Percentiles rank a stretch among this genome's conserved stretches.
phyloP scores from a whole-genome alignment of 2,329 filamentous ascomycete species.

The Didymella pomorum region DNA sequence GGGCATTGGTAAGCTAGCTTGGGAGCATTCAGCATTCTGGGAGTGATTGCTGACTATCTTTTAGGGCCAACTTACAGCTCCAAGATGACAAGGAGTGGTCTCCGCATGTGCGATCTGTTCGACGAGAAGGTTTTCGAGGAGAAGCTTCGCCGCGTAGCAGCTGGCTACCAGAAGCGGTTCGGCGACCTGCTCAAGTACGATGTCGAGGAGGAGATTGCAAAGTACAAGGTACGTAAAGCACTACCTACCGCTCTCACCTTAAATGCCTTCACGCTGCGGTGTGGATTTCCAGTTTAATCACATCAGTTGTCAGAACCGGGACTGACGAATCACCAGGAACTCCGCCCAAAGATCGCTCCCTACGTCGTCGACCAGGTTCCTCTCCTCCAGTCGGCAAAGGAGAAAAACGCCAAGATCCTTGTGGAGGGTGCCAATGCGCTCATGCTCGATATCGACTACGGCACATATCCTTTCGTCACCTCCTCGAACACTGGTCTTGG shows the following conservation, averaged over 20 bases:
- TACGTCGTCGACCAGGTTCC: conserved; percentile 73
- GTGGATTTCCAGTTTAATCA: background rate
- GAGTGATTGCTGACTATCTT: conserved; percentile 8
- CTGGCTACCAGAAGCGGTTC: conserved; percentile 72
- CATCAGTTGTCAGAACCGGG: background rate
- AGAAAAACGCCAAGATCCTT: conserved; percentile 66
- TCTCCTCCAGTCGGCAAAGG: conserved; percentile 69
- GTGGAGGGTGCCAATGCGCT: conserved; percentile 74
- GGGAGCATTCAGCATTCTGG: background rate
- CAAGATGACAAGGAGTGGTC: conserved; percentile 71
- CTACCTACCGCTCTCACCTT: background rate
- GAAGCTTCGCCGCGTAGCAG: conserved; percentile 68
- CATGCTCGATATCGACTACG: conserved; percentile 69
- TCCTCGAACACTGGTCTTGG: conserved; percentile 67
- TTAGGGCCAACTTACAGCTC: conserved; percentile 65
- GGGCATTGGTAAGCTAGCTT: conserved; percentile 54
- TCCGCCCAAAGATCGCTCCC: conserved; percentile 64
- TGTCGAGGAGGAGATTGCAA: conserved; percentile 71
- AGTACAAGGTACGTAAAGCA: conserved; percentile 61
- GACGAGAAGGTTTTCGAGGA: conserved; percentile 70
- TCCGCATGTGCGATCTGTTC: conserved; percentile 73
- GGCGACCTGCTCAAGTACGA: conserved; percentile 73
- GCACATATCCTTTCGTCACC: conserved; percentile 68
- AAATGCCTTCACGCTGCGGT: no score
- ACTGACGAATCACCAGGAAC: conserved; percentile 48